These are phyloP conservation scores for Lepidopterella palustris DNA, from an alignment of 495 filamentous ascomycete species.

Conservation along the genomic window DNA sequence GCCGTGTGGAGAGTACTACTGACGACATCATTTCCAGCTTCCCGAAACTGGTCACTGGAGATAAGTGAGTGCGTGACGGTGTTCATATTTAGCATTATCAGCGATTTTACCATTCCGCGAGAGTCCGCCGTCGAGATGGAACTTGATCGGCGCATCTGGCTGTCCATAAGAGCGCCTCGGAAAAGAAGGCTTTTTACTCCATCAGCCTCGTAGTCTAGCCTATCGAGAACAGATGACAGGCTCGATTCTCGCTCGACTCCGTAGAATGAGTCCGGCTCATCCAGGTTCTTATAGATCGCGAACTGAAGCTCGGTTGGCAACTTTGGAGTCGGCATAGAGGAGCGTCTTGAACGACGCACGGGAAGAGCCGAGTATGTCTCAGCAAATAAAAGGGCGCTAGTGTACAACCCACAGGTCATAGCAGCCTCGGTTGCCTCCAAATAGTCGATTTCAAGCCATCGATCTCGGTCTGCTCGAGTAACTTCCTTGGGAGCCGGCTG, in stretches of 20 bases:
- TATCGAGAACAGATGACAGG: slow-evolving; percentile 66
- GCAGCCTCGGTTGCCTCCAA: slow-evolving; percentile 67
- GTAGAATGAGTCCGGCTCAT: slow-evolving; percentile 94
- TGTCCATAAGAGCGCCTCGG: slow-evolving; percentile 86
- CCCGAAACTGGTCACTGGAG: slow-evolving; percentile 47
- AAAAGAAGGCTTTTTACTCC: slow-evolving; percentile 85
- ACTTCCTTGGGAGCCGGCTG: slow-evolving; percentile 67
- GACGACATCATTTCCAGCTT: slow-evolving; percentile 43
- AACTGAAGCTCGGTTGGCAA: slow-evolving; percentile 64
- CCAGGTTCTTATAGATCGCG: slow-evolving; percentile 78
- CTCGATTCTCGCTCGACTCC: slow-evolving; percentile 77
- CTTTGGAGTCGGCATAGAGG: slow-evolving; percentile 50
- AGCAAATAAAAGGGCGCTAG: slow-evolving; percentile 74
- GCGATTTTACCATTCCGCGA: slow-evolving; percentile 51
- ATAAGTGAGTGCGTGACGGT: slow-evolving; percentile 68
- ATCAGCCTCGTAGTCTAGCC: slow-evolving; percentile 85
- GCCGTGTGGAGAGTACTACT: slow-evolving; percentile 76
- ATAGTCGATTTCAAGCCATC: slow-evolving; percentile 83
- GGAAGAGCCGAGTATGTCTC: slow-evolving; percentile 56
- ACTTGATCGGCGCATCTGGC: slow-evolving; percentile 55
- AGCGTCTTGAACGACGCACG: slow-evolving; percentile 54
- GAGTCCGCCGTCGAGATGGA: slow-evolving; percentile 36
- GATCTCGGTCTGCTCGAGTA: slow-evolving; percentile 68
- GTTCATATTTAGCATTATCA: slow-evolving; percentile 60
- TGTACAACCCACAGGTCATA: slow-evolving; percentile 74